Evolutionary conservation across 257 asterid species (phyloP), one percentile per base, ranked within the genome.

Genomic region (Nicotiana knightiana): DNA sequence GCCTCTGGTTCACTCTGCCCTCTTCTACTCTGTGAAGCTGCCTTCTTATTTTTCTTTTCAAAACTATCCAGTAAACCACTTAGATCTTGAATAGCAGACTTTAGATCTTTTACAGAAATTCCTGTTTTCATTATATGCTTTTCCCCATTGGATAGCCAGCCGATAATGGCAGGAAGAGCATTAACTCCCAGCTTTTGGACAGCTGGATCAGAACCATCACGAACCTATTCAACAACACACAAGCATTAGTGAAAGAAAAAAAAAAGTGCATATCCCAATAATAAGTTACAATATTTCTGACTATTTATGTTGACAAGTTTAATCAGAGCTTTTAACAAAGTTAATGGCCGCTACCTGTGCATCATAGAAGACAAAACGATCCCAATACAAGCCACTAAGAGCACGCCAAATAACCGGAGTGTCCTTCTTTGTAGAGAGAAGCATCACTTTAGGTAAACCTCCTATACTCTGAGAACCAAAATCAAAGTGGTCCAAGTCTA

Each of bases 351-450:
- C 70, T 88, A 96, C 99, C 99, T 92, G 89, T 2, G 93, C 92
- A 79, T 96, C 95, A n/a, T 89, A 92, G 91, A 96, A 92, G 55
- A 71, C 61, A 59, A 92, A 88, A n/a, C 91, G 91, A 68, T 91
- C 91, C 86, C 67, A 91, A 85, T 90, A 91, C 84, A 96, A 85
- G 84, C 99, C 99, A 82, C 97, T 94, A 65, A 96, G 91, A 54
- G 88, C 91, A 64, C 94, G 96, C 99, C 99, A 96, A 76, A 96
- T 96, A 46, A 91, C 90, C 4, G 99, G 99, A 24, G 97, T 93
- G 83, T 77, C 92, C 83, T 89, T 92, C 93, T 96, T 96, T n/a
- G 97, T 85, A 5, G 99, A 94, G 77, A 96, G 88, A 82, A 96
- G 97, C 86, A 94, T 78, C 76, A 96, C 97, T 88, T 85, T 93